Evolutionary conservation across 1,284 basidiomycete species (phyloP).

Genomic region (Austroboletus olivaceoglutinosus): DNA sequence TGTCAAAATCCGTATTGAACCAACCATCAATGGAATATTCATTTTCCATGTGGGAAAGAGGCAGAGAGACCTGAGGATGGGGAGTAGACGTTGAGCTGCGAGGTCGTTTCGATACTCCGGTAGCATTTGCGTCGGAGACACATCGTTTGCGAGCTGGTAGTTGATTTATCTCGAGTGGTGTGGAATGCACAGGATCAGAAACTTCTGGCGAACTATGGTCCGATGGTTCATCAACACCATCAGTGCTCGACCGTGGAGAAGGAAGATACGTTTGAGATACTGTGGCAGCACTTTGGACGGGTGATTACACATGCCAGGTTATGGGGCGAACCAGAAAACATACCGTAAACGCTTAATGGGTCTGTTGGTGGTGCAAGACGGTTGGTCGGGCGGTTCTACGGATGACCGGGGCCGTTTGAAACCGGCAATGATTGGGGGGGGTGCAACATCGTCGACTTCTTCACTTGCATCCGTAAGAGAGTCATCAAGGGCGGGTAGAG

Average conservation of each 20-base stretch:
- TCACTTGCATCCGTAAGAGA: slow-evolving; percentile 11
- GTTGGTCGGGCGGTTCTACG: not conserved
- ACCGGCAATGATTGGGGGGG: slow-evolving; percentile 19
- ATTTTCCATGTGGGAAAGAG: slow-evolving; percentile 8
- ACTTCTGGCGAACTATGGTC: not conserved
- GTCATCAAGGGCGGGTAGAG: not conserved
- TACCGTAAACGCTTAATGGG: slow-evolving; percentile 32
- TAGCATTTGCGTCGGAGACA: slow-evolving; percentile 29
- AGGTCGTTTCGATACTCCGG: slow-evolving; percentile 22
- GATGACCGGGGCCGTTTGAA: slow-evolving; percentile 21
- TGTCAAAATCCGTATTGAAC: slow-evolving; percentile 22
- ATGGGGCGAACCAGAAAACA: not conserved
- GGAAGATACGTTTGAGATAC: slow-evolving; percentile 8
- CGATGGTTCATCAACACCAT: slow-evolving; percentile 1
- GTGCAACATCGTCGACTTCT: slow-evolving; percentile 7
- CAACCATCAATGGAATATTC: slow-evolving; percentile 29
- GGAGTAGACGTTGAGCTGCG: slow-evolving; percentile 13
- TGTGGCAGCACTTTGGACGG: slow-evolving; percentile 1
- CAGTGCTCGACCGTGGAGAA: slow-evolving; percentile 21
- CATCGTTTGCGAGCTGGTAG: slow-evolving; percentile 30
- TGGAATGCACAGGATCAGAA: not conserved
- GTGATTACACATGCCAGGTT: not conserved
- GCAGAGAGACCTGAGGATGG: slow-evolving; percentile 25
- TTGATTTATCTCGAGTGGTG: not conserved
- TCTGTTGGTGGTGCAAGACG: not conserved